Evolutionary conservation across 306 rosid species (phyloP).

Genomic region (Astragalus membranaceus): DNA sequence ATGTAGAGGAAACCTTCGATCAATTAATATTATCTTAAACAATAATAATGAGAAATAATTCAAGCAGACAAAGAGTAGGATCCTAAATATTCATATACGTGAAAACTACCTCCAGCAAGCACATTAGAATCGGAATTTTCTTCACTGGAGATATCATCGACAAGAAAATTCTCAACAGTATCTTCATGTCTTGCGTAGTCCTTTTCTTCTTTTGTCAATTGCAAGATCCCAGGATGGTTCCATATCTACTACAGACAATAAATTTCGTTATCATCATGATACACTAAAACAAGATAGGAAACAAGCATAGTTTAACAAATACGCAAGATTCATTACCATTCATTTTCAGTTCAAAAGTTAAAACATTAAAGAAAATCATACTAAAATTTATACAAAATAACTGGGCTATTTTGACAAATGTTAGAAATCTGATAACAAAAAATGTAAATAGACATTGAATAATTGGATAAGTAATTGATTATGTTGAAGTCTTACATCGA

Average conservation of each 20-base stretch:
- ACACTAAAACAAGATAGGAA: slow-evolving; percentile 15
- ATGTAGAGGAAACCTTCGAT: background rate
- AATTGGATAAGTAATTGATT: background rate
- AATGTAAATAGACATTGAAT: background rate
- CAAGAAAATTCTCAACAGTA: slow-evolving; percentile 81
- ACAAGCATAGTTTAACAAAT: slow-evolving; percentile 1
- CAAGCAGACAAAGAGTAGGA: slow-evolving; percentile 6
- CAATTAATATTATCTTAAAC: background rate
- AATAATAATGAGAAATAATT: background rate
- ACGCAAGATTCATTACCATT: slow-evolving; percentile 1
- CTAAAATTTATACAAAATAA: slow-evolving; percentile 6
- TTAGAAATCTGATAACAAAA: background rate
- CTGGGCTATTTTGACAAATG: background rate
- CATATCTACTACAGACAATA: slow-evolving; percentile 68
- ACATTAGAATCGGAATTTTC: slow-evolving; percentile 75
- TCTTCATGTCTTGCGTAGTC: slow-evolving; percentile 61
- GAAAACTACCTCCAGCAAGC: slow-evolving; percentile 57
- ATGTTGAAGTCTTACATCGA: too few species aligned
- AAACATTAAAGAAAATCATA: background rate
- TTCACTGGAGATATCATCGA: slow-evolving; percentile 89
- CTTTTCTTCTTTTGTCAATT: slow-evolving; percentile 76
- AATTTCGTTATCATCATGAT: slow-evolving; percentile 10
- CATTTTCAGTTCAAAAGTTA: background rate
- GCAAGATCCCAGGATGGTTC: slow-evolving; percentile 99
- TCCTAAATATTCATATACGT: background rate